phyloP scores from a whole-genome alignment of 495 filamentous ascomycete species.

The Daldinia caldariorum region DNA sequence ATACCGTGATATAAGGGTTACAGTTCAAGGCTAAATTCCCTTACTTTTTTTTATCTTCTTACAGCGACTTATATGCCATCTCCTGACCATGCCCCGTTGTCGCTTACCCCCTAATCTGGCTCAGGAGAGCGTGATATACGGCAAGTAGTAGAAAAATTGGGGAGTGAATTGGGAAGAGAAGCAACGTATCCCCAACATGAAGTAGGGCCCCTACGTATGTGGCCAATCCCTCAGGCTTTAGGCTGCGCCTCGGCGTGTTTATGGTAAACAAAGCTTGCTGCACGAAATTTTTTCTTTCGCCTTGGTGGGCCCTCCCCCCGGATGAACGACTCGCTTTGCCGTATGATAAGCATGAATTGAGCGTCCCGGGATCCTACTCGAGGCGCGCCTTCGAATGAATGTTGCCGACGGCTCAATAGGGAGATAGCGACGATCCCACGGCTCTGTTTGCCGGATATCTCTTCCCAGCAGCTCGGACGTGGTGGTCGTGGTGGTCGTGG shows the following conservation, averaged over 20 bases:
- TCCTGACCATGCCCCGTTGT: slow-evolving; percentile 18
- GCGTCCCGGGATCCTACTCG: slow-evolving; percentile 17
- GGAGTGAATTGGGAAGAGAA: slow-evolving; percentile 22
- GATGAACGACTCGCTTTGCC: slow-evolving; percentile 33
- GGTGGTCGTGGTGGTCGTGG: neutral
- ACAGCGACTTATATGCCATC: slow-evolving; percentile 20
- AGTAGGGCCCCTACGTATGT: slow-evolving; percentile 27
- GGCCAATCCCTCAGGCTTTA: slow-evolving; percentile 26
- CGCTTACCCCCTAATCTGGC: slow-evolving; percentile 20
- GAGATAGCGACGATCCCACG: slow-evolving; percentile 24
- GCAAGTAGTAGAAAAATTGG: slow-evolving; percentile 9
- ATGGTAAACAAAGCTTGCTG: slow-evolving; percentile 40
- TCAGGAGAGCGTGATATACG: slow-evolving; percentile 7
- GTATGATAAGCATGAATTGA: slow-evolving; percentile 21
- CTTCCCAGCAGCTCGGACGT: slow-evolving; percentile 32
- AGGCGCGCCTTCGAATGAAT: slow-evolving; percentile 11
- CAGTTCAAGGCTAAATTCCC: slow-evolving; percentile 9
- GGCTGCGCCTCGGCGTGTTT: slow-evolving; percentile 31
- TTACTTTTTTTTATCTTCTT: neutral
- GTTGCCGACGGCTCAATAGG: slow-evolving; percentile 35
- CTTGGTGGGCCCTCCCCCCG: slow-evolving; percentile 31
- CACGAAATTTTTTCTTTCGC: slow-evolving; percentile 30
- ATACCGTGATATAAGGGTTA: slow-evolving; percentile 23
- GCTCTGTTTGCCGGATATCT: slow-evolving; percentile 14
- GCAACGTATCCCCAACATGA: slow-evolving; percentile 23